Evolutionary conservation across 495 filamentous ascomycete genomes (phyloP).

Genomic region (Penicillium canariense): DNA sequence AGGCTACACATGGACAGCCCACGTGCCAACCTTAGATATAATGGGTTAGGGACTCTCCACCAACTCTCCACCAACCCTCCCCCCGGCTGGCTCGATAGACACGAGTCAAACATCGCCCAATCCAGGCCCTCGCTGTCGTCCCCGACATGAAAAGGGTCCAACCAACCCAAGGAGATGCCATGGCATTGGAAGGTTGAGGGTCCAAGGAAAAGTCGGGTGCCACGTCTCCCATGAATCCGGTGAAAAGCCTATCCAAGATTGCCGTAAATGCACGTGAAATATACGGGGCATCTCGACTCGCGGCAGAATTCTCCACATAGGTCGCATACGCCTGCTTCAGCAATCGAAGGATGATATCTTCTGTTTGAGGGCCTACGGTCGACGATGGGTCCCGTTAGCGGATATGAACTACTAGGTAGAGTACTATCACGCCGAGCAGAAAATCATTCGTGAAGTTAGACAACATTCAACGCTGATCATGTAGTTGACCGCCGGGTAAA

Average conservation of each 20-base stretch:
- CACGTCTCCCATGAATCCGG: background rate
- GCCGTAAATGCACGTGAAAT: background rate
- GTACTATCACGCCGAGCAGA: conserved; percentile 18
- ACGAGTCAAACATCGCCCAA: background rate
- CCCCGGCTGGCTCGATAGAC: background rate
- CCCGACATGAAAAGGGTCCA: background rate
- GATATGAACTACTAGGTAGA: conserved; percentile 13
- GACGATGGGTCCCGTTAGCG: background rate
- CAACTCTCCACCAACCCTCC: background rate
- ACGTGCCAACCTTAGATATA: background rate
- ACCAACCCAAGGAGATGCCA: background rate
- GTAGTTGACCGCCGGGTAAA: conserved; percentile 15
- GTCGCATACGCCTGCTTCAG: background rate
- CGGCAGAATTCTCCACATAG: background rate
- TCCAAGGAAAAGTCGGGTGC: background rate
- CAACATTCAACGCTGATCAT: conserved; percentile 24
- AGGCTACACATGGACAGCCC: no score
- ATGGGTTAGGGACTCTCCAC: no score
- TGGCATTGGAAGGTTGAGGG: background rate
- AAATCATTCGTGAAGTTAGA: conserved; percentile 25
- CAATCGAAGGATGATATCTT: background rate
- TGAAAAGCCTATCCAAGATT: background rate
- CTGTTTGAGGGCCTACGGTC: background rate
- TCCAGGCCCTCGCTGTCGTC: background rate
- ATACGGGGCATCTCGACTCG: background rate